Evolutionary conservation across 2,329 filamentous ascomycete species (phyloP), one percentile per base, ranked within the genome.

Genomic region (Ophiocordyceps camponoti-rufipedis): DNA sequence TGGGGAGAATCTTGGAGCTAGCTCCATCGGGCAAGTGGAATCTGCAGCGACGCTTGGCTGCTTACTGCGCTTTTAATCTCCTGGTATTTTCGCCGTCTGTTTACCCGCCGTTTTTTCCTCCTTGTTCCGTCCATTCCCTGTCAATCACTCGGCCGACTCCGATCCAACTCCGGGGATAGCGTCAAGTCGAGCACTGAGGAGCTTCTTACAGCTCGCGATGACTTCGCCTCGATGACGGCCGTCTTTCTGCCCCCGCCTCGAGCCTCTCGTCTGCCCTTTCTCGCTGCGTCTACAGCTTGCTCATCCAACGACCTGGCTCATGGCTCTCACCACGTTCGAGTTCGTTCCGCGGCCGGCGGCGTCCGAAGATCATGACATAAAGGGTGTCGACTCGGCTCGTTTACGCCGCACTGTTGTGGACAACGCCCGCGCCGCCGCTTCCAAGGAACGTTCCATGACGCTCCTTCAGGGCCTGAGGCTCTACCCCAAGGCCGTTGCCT

Each of bases 401-500:
- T 48, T 49, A 23, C 59, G 59, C 44, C 48, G 45, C 40, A 52
- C 48, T 45, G 48, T 63, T 49, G 57, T 64, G 47, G 55, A 62
- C 23, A 53, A 58, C 48, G 62, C 62, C 18, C 57, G 58, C 42
- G 48, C 57, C 29, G 75, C 75, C 14, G 68, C 74, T 28, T 69
- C 75, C 48, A 77, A 75, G 59, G 76, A 80, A 61, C 79, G 77
- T 53, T 70, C 66, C 13, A 85, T 86, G 81, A 82, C 72, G 42
- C 66, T 94, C 47, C 57, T 74, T 58, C 77, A 94, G 65, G 86
- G 85, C 50, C 71, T 94, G 60, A 77, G 70, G 56, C 70, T 91
- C 28, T 94, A 94, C 58, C 86, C 85, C 48, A 89, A 93, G 66
- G 87, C 87, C 19, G 80, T 93, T 47, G 72, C 67, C 19, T 94